Evolutionary conservation across 176 grass and related monocot genomes (phyloP), one percentile per base, ranked within the genome.

Genomic region (Urochloa ruziziensis): DNA sequence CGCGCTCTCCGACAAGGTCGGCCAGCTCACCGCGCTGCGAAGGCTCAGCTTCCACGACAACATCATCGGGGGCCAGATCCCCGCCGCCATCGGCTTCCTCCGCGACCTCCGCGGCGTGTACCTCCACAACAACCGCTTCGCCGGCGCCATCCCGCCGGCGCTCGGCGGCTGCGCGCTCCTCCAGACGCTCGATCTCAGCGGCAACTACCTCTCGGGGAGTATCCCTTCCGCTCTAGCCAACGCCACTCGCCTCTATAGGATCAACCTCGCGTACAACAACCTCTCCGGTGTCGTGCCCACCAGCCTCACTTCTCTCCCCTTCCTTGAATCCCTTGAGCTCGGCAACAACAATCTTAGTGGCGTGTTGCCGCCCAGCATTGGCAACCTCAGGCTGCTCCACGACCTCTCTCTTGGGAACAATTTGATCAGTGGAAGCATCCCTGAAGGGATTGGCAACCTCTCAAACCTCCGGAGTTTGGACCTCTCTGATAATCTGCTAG

Each of bases 101-200:
- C 88, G 61, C 23, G 83, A 95, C 0, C 90, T 98, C 78, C 91
- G 91, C 29, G 96, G 85, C 5, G 56, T 94, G 28, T 88, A 98
- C 84, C 91, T 98, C 82, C 94, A 94, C 89, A 98, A 98, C 86
- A 98, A 95, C 80, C 91, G 93, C 62, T 93, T 98, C 86, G 79
- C 91, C 0, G 96, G 93, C 49, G 80, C 75, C 37, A 88, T 98
- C 56, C 91, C 96, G 0, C 87, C 76, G 16, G 59, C 77, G 23
- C 76, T 98, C 47, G 93, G 93, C 75, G 72, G 80, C 17, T 94
- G 87, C 79, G 24, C 49, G n/a, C 47, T 91, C 82, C 96, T 98
- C 6, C 96, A 92, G 73, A 89, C 93, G 59, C 84, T 98, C 14
- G 96, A 98, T 82, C 86, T 98, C 37, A 95, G 93, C 81, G 87